Evolutionary conservation across 2,329 filamentous ascomycete genomes (phyloP).

Genomic region (Berkeleyomyces basicola): DNA sequence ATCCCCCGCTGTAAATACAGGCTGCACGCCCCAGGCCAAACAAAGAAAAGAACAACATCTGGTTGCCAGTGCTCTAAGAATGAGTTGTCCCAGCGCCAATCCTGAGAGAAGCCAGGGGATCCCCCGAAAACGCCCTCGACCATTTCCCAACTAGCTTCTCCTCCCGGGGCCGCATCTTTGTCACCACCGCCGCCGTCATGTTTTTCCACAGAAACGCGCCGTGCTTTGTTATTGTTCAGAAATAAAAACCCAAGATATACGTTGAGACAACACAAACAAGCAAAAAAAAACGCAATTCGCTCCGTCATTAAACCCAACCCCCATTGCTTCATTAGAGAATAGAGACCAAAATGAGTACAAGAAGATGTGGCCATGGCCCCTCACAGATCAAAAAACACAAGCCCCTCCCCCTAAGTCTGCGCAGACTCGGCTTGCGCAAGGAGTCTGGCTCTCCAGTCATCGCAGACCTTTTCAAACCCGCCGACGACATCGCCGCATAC

Average conservation of each 20-base stretch:
- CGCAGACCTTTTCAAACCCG: constrained; percentile 83
- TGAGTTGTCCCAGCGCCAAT: no score
- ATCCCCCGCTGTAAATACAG: neutral
- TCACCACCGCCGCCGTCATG: no score
- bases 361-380: neutral
- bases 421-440: constrained; percentile 44
- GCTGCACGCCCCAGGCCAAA: neutral
- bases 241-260: neutral
- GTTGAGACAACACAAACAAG: neutral
- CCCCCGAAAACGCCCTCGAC: no score
- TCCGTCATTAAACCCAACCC: neutral
- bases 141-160: no score
- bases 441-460: constrained; percentile 63
- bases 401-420: constrained; percentile 20
- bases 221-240: no score
- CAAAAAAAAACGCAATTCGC: neutral
- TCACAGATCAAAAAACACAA: neutral
- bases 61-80: neutral
- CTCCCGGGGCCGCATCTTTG: no score
- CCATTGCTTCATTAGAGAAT: neutral
- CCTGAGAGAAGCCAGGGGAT: no score
- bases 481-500: constrained; percentile 79
- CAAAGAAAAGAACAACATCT: neutral
- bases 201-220: no score
- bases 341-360: neutral